A percentile compares a stretch with the other conserved stretches of the same genome.
These are phyloP conservation scores for Macrolepiota dolichaula DNA, from an alignment of 768 basidiomycete species.

Conservation along the genomic window DNA sequence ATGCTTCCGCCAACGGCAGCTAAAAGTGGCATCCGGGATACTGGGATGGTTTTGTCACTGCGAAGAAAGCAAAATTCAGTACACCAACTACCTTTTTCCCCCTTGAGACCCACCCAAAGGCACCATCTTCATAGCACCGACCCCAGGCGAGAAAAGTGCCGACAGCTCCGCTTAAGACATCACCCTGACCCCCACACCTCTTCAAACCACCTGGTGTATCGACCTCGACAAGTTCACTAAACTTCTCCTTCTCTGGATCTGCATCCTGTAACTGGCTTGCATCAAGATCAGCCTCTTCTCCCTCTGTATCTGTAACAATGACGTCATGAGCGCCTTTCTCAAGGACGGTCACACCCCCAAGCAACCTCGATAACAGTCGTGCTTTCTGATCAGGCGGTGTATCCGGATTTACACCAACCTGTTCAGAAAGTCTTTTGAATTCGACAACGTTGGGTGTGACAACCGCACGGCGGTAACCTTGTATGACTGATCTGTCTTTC, in stretches of 20 bases:
- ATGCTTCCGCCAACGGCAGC: conserved; percentile 86
- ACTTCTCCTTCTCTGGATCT: conserved; percentile 48
- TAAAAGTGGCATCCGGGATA: conserved; percentile 73
- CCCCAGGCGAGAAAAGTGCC: conserved; percentile 95
- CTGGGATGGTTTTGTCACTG: conserved; percentile 52
- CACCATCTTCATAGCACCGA: conserved; percentile 85
- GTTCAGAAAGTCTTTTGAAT: conserved; percentile 80
- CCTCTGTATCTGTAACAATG: conserved; percentile 74
- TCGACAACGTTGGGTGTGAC: conserved; percentile 95
- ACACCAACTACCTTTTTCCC: not conserved
- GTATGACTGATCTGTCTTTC: conserved; percentile 66
- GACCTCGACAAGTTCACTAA: conserved; percentile 60
- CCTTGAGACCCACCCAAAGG: conserved; percentile 57
- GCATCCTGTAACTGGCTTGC: conserved; percentile 39
- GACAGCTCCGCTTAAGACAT: conserved; percentile 84
- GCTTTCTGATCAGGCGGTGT: conserved; percentile 57
- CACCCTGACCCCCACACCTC: conserved; percentile 95
- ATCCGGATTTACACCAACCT: conserved; percentile 58
- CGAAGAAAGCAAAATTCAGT: not conserved
- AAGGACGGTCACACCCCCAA: conserved; percentile 88
- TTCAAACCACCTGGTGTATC: conserved; percentile 80
- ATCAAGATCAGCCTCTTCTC: conserved; percentile 42
- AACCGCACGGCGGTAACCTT: conserved; percentile 84
- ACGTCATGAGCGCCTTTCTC: conserved; percentile 86
- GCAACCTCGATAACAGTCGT: conserved; percentile 60